Evolutionary conservation across 495 filamentous ascomycete genomes (phyloP), one percentile per base, ranked within the genome.

Genomic region (Sabuloglossum arenarium): DNA sequence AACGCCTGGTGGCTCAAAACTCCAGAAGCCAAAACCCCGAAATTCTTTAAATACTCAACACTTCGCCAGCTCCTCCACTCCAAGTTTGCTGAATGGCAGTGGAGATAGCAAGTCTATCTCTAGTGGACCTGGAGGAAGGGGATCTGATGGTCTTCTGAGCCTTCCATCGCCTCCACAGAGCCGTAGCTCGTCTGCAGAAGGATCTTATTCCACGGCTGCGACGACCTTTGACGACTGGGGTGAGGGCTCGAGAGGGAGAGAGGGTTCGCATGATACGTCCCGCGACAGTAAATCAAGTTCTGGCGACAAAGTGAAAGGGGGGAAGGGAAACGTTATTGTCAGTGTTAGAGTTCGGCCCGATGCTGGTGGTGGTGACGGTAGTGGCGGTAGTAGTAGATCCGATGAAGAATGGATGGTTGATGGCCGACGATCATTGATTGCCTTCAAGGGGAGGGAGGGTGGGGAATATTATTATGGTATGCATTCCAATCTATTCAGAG

Each of bases 371-470:
- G 76, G 71, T 24, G 84, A 83, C 46, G 71, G 72, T n/a, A 68
- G 66, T 28, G 75, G 78, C 54, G 25, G 21, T n/a, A 45, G 78
- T 54, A 32, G 21, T n/a, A 45, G 55, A 12, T n/a, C 23, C 31
- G 84, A 86, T 45, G 76, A 79, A n/a, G 90, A 97, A 63, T 98
- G 91, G 90, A 75, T 85, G 67, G 80, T 97, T 3, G 90, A 97
- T 67, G 80, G 81, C n/a, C 79, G 86, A 60, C 79, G 79, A 60
- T 82, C 85, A 31, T 66, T 94, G 30, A 79, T 98, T 54, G 75
- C 84, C 0, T 94, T 88, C 64, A 76, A 77, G 53, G 93, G 93
- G 28, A 82, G 83, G 62, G 91, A 98, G 68, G 86, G 83, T 6
- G 91, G 89, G 34, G 85, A 94, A 61, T 93, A 96, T 67, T 81